Evolutionary conservation across 495 filamentous ascomycete species (phyloP).

Genomic region (Penicillium tannophilum): DNA sequence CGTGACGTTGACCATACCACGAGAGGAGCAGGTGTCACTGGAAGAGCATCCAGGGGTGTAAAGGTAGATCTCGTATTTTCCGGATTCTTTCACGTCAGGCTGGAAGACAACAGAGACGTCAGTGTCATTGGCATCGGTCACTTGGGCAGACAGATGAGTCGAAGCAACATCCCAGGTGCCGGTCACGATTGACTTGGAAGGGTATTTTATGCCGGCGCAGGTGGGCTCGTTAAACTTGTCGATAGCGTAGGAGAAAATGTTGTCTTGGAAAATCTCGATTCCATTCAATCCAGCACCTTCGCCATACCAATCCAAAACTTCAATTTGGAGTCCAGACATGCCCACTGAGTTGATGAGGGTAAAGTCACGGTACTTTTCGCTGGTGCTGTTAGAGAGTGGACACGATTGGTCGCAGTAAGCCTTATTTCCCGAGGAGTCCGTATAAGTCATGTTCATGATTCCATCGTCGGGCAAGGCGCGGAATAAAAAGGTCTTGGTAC

Average conservation of each 20-base stretch:
- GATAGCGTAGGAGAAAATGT: constrained; percentile 83
- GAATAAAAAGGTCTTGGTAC: constrained; percentile 83
- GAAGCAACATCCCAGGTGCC: constrained; percentile 76
- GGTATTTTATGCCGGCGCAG: constrained; percentile 67
- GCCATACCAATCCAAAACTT: constrained; percentile 85
- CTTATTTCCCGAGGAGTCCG: constrained; percentile 66
- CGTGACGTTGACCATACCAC: constrained; percentile 80
- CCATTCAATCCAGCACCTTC: constrained; percentile 83
- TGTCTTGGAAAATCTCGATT: constrained; percentile 85
- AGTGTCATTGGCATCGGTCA: constrained; percentile 57
- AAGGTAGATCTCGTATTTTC: constrained; percentile 83
- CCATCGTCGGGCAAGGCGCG: constrained; percentile 81
- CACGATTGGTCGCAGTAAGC: constrained; percentile 75
- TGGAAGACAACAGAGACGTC: constrained; percentile 67
- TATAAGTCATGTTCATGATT: constrained; percentile 95
- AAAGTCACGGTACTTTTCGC: constrained; percentile 80
- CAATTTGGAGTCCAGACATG: constrained; percentile 85
- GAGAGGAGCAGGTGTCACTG: constrained; percentile 72
- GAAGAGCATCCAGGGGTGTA: constrained; percentile 89
- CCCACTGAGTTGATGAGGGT: constrained; percentile 83
- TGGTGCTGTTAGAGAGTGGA: constrained; percentile 68
- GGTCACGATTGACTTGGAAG: constrained; percentile 64
- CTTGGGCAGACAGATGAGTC: constrained; percentile 71
- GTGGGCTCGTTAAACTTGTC: constrained; percentile 85
- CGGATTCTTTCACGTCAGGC: constrained; percentile 85